These are phyloP conservation scores for Polyplosphaeria fusca DNA, from an alignment of 495 filamentous ascomycete species.

Conservation along the genomic window DNA sequence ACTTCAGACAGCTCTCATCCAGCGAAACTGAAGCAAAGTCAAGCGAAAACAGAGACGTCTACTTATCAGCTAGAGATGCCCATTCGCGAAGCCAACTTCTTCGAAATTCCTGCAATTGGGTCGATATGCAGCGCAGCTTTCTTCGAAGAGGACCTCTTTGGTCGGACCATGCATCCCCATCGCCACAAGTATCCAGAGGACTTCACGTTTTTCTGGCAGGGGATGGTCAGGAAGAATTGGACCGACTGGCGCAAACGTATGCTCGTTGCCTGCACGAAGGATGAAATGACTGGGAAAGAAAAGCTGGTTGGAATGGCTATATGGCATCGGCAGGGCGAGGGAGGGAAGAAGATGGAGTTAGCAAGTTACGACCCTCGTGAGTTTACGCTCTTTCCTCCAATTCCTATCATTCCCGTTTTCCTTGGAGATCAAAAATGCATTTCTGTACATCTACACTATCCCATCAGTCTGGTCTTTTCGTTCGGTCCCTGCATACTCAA, in stretches of 20 bases:
- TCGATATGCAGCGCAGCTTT: slow-evolving; percentile 7
- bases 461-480: too few species aligned
- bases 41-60: too few species aligned
- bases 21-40: too few species aligned
- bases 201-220: slow-evolving; percentile 3
- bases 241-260: slow-evolving; percentile 13
- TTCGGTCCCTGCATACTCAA: too few species aligned
- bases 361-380: slow-evolving; percentile 16
- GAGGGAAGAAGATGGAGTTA: slow-evolving; percentile 11
- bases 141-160: slow-evolving; percentile 28
- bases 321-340: slow-evolving; percentile 20
- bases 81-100: slow-evolving; percentile 13
- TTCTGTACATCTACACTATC: too few species aligned
- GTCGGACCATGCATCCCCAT: slow-evolving; percentile 22
- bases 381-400: neutral
- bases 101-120: slow-evolving; percentile 10
- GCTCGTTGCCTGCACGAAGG: neutral
- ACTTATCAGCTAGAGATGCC: slow-evolving; percentile 15
- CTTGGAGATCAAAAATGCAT: neutral
- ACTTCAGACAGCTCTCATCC: too few species aligned
- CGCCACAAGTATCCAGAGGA: slow-evolving; percentile 24
- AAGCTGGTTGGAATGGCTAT: slow-evolving; percentile 18
- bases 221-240: slow-evolving; percentile 7
- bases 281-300: slow-evolving; percentile 17
- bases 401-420: neutral